Base-by-base conservation (phyloP, 1,284 basidiomycete species). In the Sanguinoderma infundibulare region DNA sequence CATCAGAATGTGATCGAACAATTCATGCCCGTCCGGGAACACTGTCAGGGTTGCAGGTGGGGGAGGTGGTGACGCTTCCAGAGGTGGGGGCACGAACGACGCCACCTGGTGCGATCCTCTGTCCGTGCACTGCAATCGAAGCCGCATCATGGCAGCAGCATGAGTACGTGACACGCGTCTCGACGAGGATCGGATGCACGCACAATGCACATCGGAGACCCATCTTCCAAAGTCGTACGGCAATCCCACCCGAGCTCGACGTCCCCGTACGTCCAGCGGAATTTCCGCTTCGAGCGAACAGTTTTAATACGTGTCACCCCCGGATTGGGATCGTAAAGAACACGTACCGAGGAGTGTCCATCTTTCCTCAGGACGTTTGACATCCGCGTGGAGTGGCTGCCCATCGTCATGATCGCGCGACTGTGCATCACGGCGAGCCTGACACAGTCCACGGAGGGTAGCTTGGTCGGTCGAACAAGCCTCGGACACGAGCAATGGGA, bases 191-290 rank as follows among this genome's bases (percentile, higher is more conserved):
- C 17, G 34, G 28, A 51, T 14, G 30, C 38, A 73, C 75, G 55
- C 59, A 78, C 78, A 49, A 81, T 76, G 65, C 80, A 81, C 74
- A 80, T 74, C 0, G 79, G 77, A 0, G 78, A 80, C 6, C 81
- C 81, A 55, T 82, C 79, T 39, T 79, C 78, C 0, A 80, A 71
- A 2, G 71, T 75, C 0, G 73, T 72, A 0, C 78, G 75, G 57
- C 79, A 81, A 62, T 82, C 79, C 81, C 81, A 82, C 15, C 74
- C 75, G 2, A 82, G 56, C 5, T 72, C 64, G 20, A 77, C 70
- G 24, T 70, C 65, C 5, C 70, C 68, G 58, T 76, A 72, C 30
- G 69, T 66, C 79, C 80, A 82, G 46, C 69, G 70, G 69, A 78
- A 81, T 53, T 78, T 75, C 63, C 73, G 69, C 78, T 82, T n/a